A percentile compares a stretch with the other conserved stretches of the same genome.
Evolutionary conservation across 768 basidiomycete genomes (phyloP).

Genomic region (Gyrodon lividus): DNA sequence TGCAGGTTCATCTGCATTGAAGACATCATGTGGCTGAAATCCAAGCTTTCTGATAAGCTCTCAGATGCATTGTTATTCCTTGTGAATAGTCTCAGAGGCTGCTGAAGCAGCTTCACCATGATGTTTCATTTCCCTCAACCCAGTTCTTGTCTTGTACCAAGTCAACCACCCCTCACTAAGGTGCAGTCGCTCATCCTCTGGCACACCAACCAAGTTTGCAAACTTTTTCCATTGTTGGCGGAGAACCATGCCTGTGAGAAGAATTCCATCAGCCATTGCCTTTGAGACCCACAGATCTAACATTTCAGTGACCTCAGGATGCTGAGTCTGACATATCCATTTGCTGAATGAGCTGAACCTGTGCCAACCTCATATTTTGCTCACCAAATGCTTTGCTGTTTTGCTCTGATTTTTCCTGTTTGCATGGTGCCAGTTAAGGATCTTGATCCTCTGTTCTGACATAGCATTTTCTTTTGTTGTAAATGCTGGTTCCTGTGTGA

Average conservation of each 20-base stretch:
- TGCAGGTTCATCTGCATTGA: slow-evolving; percentile 14
- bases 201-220: slow-evolving; percentile 32
- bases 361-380: too few species aligned
- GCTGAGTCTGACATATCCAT: slow-evolving; percentile 23
- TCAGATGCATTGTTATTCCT: slow-evolving; percentile 12
- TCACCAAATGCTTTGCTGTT: slow-evolving; percentile 36
- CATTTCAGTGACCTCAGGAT: slow-evolving; percentile 36
- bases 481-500: slow-evolving; percentile 36
- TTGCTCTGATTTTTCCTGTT: slow-evolving; percentile 24
- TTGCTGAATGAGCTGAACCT: background rate
- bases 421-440: slow-evolving; percentile 1
- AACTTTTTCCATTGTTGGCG: slow-evolving; percentile 35
- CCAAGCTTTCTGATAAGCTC: slow-evolving; percentile 20
- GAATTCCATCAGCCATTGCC: slow-evolving; percentile 18
- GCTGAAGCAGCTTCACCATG: slow-evolving; percentile 38
- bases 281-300: slow-evolving; percentile 37
- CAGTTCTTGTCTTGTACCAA: too few species aligned
- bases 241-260: slow-evolving; percentile 18
- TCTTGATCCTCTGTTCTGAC: too few species aligned
- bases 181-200: slow-evolving; percentile 28
- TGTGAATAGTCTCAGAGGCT: slow-evolving; percentile 18
- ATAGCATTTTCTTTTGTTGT: slow-evolving; percentile 28
- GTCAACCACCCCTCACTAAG: too few species aligned
- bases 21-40: slow-evolving; percentile 28
- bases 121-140: background rate